Base-by-base conservation (phyloP, 148 eudicot genomes). In the Fagopyrum esculentum region DNA sequence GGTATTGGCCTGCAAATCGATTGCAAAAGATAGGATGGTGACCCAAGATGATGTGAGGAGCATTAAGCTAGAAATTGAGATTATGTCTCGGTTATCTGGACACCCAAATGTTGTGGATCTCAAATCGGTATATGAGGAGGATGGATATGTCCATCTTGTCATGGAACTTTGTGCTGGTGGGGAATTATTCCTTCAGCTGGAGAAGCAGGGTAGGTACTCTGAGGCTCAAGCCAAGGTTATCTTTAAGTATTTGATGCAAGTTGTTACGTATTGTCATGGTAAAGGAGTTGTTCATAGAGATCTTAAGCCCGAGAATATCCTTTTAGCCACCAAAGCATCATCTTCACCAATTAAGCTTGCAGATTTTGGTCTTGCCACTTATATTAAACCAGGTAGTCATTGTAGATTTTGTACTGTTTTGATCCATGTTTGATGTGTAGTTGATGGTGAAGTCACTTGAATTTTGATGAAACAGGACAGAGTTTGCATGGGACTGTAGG, bases 131-230 rank as follows among this genome's bases (percentile, higher is more conserved):
- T 93, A 93, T 56, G 98, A 93, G 82, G 96, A 90, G 17, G 89
- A 89, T 74, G 89, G 81, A 76, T 89, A 75, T 80, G 98, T 93
- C 47, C 98, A 93, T 80, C 80, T 93, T 46, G 85, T 93, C 54
- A 93, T 93, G 98, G 98, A 93, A 81, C 93, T 93, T 46, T 93
- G 96, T 82, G 93, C 91, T 2, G 98, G 98, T 43, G 98, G 98
- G 19, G 98, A 93, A 83, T 87, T 93, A 82, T 93, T 90, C 55
- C 91, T 90, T 75, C 86, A 79, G 72, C 76, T 93, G 19, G 98
- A 90, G 83, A 85, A 83, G 81, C 83, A 83, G 15, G 93, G 91
- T 61, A 85, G 89, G 74, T 93, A 87, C 61, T 75, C 86, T 0
- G 98, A 92, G 80, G 72, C 66, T 44, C 86, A 90, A 43, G 93